phyloP scores from a whole-genome alignment of 495 filamentous ascomycete species.

The Hypoxylon perforatum region DNA sequence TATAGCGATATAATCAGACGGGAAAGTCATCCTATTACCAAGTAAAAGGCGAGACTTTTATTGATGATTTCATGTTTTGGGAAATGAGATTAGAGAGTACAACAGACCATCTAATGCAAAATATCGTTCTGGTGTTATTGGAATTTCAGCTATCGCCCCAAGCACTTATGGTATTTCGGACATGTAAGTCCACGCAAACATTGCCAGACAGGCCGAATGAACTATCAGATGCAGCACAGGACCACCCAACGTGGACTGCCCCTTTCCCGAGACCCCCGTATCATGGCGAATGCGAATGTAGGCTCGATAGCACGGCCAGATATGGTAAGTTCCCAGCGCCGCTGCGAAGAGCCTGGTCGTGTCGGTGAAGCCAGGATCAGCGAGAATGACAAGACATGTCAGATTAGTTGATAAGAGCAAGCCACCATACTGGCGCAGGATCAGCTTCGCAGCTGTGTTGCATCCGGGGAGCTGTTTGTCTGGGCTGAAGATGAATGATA shows the following conservation, averaged over 20 bases:
- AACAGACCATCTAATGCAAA: no score
- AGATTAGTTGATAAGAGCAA: constrained; percentile 51
- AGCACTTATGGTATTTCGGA: not conserved
- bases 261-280: not conserved
- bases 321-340: constrained; percentile 52
- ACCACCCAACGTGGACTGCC: constrained; percentile 19
- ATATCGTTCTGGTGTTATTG: no score
- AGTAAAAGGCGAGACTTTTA: no score
- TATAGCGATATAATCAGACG: no score
- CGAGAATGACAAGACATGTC: constrained; percentile 37
- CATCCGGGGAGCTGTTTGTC: constrained; percentile 46
- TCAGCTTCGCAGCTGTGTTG: constrained; percentile 45
- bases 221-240: constrained; percentile 27
- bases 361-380: constrained; percentile 30
- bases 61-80: no score
- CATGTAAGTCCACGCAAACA: constrained; percentile 20
- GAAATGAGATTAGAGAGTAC: no score
- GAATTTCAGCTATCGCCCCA: not conserved
- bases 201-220: constrained; percentile 19
- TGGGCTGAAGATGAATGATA: constrained; percentile 46
- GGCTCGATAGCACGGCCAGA: constrained; percentile 53
- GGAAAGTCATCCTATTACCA: no score
- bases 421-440: constrained; percentile 54
- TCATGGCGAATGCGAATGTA: constrained; percentile 28
- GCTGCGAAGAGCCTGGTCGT: constrained; percentile 35